Evolutionary conservation across 2,329 filamentous ascomycete species (phyloP).

Genomic region (Botryotinia narcissicola): DNA sequence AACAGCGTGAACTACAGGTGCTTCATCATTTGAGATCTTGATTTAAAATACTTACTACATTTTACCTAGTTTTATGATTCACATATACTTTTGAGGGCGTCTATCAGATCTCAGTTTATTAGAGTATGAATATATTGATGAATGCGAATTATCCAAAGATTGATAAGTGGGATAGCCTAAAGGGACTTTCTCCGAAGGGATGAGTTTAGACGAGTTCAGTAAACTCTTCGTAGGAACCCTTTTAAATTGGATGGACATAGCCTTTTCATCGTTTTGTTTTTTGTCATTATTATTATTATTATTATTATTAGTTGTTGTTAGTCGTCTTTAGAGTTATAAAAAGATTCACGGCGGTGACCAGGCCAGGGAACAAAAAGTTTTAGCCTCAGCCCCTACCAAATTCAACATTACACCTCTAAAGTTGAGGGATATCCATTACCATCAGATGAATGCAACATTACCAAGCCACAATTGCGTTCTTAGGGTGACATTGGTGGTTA

Average conservation of each 20-base stretch:
- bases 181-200: not conserved
- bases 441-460: not conserved
- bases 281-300: not conserved
- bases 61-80: slow-evolving; percentile 15
- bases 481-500: not conserved
- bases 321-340: too few relatives aligned
- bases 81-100: slow-evolving; percentile 18
- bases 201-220: not conserved
- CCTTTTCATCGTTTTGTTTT: not conserved
- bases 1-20: not conserved
- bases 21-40: not conserved
- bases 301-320: not conserved
- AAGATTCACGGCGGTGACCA: not conserved
- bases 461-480: not conserved
- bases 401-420: too few relatives aligned
- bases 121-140: not conserved
- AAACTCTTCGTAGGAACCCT: not conserved
- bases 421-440: not conserved
- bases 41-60: slow-evolving; percentile 20
- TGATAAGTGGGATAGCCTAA: not conserved
- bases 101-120: slow-evolving; percentile 9
- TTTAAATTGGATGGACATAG: not conserved
- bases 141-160: not conserved
- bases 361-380: not conserved
- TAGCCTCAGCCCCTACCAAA: not conserved